Base-by-base conservation (phyloP, 1,139 yeast species). In the Geotrichum citri-aurantii region DNA sequence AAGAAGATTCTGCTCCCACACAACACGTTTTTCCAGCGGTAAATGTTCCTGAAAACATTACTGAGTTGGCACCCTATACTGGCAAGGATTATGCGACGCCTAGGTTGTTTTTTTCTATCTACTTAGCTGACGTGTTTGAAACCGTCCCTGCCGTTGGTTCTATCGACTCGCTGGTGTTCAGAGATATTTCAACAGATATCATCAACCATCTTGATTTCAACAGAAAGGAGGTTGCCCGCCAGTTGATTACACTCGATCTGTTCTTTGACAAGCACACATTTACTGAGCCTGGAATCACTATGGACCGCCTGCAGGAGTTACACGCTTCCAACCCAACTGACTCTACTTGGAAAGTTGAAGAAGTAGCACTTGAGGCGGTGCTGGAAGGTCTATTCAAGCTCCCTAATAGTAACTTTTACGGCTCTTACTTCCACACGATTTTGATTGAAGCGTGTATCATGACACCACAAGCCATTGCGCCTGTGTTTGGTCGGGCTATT, bases 401-500 rank as follows among this genome's bases (percentile, higher is more conserved):
- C 58, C 97, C 97, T 7, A 23, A n/a, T 3, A 26, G 50, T 12
- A 24, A 27, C 14, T 56, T 56, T 48, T 48, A 48, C 24, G 60
- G 60, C 2, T 49, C 59, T 46, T 93, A 91, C 71, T 93, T 87
- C 73, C 90, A 90, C 71, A 81, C 95, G 1, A 83, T 92, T n/a
- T 77, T 95, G 61, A 90, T 91, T 51, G 91, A 93, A 64, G 89
- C 95, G 57, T 93, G 99, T 74, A 84, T 86, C 51, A 77, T 81
- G 73, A 89, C 93, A 31, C 95, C 96, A 2, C 88, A 85, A 64
- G 91, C 95, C 0, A 86, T 92, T 69, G 98, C 98, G 0, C 97
- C 97, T 2, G 96, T 92, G 0, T 84, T 95, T 70, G 99, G 98
- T 51, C 83, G 97, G 64, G 96, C 97, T 1, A 86, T 95, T 65